phyloP scores from a whole-genome alignment of 768 basidiomycete genomes.

The Leccinum rimulosum region DNA sequence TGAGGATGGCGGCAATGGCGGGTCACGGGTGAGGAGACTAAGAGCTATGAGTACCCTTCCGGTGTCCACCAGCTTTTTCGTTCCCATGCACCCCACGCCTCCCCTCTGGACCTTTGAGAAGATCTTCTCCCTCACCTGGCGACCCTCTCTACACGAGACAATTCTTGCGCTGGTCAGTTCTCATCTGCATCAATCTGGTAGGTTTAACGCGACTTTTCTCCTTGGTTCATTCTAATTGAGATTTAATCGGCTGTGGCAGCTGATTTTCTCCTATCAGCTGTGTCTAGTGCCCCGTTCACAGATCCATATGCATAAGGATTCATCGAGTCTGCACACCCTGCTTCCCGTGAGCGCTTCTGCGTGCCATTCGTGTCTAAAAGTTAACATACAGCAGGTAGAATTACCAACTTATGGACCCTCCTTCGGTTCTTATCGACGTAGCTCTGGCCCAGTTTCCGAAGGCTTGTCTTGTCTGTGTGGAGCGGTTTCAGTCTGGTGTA shows the following conservation, averaged over 20 bases:
- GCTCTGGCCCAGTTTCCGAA: background rate
- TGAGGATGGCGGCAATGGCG: background rate
- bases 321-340: constrained; percentile 25
- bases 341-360: constrained; percentile 26
- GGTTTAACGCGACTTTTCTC: background rate
- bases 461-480: background rate
- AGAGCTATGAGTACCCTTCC: background rate
- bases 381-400: constrained; percentile 15
- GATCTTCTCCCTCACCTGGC: constrained; percentile 31
- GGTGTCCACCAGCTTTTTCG: background rate
- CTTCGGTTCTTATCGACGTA: background rate
- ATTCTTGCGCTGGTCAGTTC: constrained; percentile 32
- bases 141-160: constrained; percentile 29
- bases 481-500: background rate
- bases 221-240: background rate
- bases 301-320: constrained; percentile 20
- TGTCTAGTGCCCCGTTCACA: constrained; percentile 22
- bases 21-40: background rate
- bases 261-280: background rate
- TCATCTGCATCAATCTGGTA: constrained; percentile 36
- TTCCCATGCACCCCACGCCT: too few relatives aligned
- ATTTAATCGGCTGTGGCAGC: constrained; percentile 29
- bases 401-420: constrained; percentile 12
- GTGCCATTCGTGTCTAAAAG: background rate
- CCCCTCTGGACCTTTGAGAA: constrained; percentile 32